Evolutionary conservation across 768 basidiomycete genomes (phyloP), one percentile per base, ranked within the genome.

Genomic region (Termitomyces sp.): DNA sequence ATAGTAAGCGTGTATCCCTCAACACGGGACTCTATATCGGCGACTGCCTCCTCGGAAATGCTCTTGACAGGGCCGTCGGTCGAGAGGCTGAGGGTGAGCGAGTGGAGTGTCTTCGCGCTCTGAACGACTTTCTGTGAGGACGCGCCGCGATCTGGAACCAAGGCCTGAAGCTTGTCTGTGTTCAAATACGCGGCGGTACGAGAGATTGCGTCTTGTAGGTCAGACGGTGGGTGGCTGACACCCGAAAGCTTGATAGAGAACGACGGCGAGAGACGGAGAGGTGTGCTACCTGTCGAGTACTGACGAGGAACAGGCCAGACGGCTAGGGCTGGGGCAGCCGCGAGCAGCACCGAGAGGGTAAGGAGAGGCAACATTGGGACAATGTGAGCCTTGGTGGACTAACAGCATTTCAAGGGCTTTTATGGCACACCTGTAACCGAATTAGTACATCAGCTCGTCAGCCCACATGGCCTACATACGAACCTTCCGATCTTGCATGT

Each of bases 1-100:
- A 91, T 72, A 16, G 65, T 72, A 32, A 91, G 75, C 1, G 72
- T 74, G 71, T 91, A 91, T 2, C 75, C 74, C 71, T 93, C 89
- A 49, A 78, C 75, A 45, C 87, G 75, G n/a, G 73, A 74, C 58
- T 78, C 81, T 9, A 86, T 59, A 8, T 77, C 74, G 24, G 70
- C 72, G 24, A 82, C 72, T 5, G 85, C 79, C 60, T 87, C 84
- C 33, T 79, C 72, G 3, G 82, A 74, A 60, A 91, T 86, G 49
- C 76, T 73, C 58, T 75, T 76, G 34, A 74, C 69, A 18, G 68
- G 60, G 10, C 60, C 68, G n/a, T 64, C 66, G 16, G 59, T 60
- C 6, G 66, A 66, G n/a, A 85, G 72, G 22, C 72, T 72, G 22
- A 89, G 65, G 16, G 71, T 77, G 39, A 89, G 72, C 7, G 73